phyloP scores from a whole-genome alignment of 371 early-diverging fungal genomes.

The Haplosporangium sp. region DNA sequence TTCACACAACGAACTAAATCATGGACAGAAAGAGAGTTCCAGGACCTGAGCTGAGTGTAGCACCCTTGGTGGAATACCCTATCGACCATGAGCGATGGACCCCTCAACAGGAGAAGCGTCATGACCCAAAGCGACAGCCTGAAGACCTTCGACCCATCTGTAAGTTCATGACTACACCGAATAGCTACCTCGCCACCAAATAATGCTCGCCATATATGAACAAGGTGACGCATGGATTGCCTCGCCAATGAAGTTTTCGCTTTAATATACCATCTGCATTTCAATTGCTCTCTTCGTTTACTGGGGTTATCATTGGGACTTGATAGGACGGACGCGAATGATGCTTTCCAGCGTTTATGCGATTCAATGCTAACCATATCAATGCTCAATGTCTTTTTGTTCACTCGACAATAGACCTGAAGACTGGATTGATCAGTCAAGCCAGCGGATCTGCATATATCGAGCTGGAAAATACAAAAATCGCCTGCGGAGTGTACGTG shows the following conservation, averaged over 20 bases:
- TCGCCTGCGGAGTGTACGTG: slow-evolving; percentile 90
- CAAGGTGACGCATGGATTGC: no score
- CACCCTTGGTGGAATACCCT: slow-evolving; percentile 66
- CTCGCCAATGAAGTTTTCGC: no score
- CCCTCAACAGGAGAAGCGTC: slow-evolving; percentile 28
- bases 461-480: slow-evolving; percentile 87
- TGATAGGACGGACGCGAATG: no score
- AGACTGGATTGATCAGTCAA: slow-evolving; percentile 84
- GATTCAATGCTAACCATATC: no score
- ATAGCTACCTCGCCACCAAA: not conserved
- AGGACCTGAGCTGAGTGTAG: slow-evolving; percentile 80
- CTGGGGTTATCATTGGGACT: no score
- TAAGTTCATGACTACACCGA: slow-evolving; percentile 45
- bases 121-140: slow-evolving; percentile 61
- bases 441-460: slow-evolving; percentile 94
- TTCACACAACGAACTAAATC: slow-evolving; percentile 2
- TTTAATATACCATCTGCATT: no score
- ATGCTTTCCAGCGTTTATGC: no score
- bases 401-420: slow-evolving; percentile 63
- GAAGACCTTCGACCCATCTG: slow-evolving; percentile 74
- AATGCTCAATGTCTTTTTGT: no score
- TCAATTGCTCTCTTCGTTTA: no score
- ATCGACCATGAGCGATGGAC: slow-evolving; percentile 50
- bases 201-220: not conserved
- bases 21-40: slow-evolving; percentile 83